A percentile compares a stretch with the other conserved stretches of the same genome.
phyloP scores from a whole-genome alignment of 83 land plant species.

The Thuja plicata region DNA sequence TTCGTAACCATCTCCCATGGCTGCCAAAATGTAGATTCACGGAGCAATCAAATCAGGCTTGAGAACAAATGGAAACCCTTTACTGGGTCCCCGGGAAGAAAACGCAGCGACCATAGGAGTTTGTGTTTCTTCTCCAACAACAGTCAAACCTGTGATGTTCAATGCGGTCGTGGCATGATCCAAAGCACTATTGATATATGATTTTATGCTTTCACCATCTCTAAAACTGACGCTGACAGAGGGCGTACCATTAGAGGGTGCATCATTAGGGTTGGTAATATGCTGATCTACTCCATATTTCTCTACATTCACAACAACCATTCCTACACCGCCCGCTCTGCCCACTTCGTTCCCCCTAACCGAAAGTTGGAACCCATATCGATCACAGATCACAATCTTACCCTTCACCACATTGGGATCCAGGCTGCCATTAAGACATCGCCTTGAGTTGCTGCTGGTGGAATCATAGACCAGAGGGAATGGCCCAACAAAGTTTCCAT shows the following conservation, averaged over 20 bases:
- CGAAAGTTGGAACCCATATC: no score
- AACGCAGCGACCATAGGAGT: background rate
- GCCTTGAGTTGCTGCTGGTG: background rate
- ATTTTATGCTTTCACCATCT: background rate
- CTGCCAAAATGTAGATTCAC: slow-evolving; percentile 28
- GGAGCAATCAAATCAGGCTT: slow-evolving; percentile 37
- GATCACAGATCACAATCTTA: slow-evolving; percentile 20
- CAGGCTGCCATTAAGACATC: slow-evolving; percentile 11
- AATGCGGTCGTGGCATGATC: background rate
- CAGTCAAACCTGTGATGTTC: no score
- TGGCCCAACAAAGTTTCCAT: background rate
- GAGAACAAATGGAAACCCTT: background rate
- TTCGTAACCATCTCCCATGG: slow-evolving; percentile 12
- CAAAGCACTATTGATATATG: background rate
- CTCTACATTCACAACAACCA: slow-evolving; percentile 4
- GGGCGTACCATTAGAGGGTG: background rate
- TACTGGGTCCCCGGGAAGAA: background rate
- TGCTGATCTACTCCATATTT: background rate
- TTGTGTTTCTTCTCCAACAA: background rate
- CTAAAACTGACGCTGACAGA: background rate
- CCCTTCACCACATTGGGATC: background rate
- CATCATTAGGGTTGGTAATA: no score
- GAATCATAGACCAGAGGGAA: background rate
- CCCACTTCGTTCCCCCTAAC: background rate
- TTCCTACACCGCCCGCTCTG: slow-evolving; percentile 20